These are phyloP conservation scores for Aphanoascus verrucosus DNA, from an alignment of 2,329 filamentous ascomycete species.

Conservation along the genomic window DNA sequence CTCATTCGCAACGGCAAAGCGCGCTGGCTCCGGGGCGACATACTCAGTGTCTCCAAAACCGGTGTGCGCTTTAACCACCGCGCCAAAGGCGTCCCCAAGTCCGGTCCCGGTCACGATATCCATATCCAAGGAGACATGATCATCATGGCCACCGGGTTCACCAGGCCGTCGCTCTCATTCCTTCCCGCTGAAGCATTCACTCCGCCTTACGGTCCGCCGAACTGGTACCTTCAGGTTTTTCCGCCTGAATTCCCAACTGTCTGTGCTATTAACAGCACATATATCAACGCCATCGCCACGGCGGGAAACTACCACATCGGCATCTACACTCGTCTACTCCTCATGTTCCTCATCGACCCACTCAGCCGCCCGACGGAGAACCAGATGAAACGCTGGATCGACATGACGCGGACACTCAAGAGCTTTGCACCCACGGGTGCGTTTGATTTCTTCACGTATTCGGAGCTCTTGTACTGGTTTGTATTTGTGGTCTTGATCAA, in stretches of 20 bases:
- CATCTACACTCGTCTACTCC: slow-evolving; percentile 73
- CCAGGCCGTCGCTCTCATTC: slow-evolving; percentile 62
- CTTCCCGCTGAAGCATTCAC: slow-evolving; percentile 62
- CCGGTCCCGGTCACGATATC: slow-evolving; percentile 59
- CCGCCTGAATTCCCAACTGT: slow-evolving; percentile 62
- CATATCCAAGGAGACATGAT: slow-evolving; percentile 62
- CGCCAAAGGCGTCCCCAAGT: slow-evolving; percentile 59
- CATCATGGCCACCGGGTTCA: slow-evolving; percentile 74
- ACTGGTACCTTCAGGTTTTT: slow-evolving; percentile 84
- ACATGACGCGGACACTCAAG: slow-evolving; percentile 68
- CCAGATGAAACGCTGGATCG: slow-evolving; percentile 80
- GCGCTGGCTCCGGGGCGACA: slow-evolving; percentile 73
- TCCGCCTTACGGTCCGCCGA: slow-evolving; percentile 64
- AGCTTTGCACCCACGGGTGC: slow-evolving; percentile 57
- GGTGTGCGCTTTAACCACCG: slow-evolving; percentile 64
- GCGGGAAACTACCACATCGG: slow-evolving; percentile 85
- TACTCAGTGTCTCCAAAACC: slow-evolving; percentile 51
- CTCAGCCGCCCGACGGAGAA: slow-evolving; percentile 58
- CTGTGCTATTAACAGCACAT: slow-evolving; percentile 75
- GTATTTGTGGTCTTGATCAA: slow-evolving; percentile 67
- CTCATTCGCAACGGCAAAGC: slow-evolving; percentile 61
- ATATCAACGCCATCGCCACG: slow-evolving; percentile 66
- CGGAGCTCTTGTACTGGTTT: slow-evolving; percentile 79
- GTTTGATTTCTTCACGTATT: slow-evolving; percentile 84
- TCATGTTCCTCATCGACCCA: slow-evolving; percentile 78